Conservation (phyloP, 2,329 filamentous ascomycete genomes). For the Exophiala sp. region DNA sequence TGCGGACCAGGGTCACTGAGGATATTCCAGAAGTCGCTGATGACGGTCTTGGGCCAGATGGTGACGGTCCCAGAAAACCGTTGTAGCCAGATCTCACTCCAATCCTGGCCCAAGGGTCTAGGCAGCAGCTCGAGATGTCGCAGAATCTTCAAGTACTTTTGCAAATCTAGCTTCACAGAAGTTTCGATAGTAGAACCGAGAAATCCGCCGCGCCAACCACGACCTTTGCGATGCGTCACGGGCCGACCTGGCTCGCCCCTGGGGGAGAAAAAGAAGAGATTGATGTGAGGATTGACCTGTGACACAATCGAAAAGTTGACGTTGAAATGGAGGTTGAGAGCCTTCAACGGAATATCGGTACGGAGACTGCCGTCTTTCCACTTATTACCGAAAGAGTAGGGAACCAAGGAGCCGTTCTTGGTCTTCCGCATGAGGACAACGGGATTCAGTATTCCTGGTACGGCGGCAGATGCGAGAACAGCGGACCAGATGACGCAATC, state of each 20-base stretch:
- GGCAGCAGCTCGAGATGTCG: slow-evolving; percentile 88
- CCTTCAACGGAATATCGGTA: slow-evolving; percentile 91
- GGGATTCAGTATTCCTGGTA: slow-evolving; percentile 91
- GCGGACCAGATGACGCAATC: slow-evolving; percentile 99
- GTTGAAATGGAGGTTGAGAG: slow-evolving; percentile 93
- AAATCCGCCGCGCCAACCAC: slow-evolving; percentile 94
- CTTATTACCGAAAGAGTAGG: slow-evolving; percentile 96
- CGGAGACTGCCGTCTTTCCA: slow-evolving; percentile 96
- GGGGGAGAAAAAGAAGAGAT: slow-evolving; percentile 97
- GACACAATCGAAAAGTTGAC: slow-evolving; percentile 92
- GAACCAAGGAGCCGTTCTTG: slow-evolving; percentile 66
- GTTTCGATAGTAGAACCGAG: slow-evolving; percentile 87
- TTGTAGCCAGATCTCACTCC: slow-evolving; percentile 94
- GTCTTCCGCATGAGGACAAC: slow-evolving; percentile 89
- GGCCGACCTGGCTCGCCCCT: slow-evolving; percentile 85
- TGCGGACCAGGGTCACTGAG: slow-evolving; percentile 72
- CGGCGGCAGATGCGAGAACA: slow-evolving; percentile 86
- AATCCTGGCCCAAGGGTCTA: slow-evolving; percentile 85
- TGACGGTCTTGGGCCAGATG: slow-evolving; percentile 80
- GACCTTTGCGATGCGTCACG: slow-evolving; percentile 86
- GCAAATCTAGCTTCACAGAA: slow-evolving; percentile 91
- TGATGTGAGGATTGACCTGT: slow-evolving; percentile 92
- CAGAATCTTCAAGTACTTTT: slow-evolving; percentile 94
- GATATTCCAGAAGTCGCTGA: slow-evolving; percentile 78
- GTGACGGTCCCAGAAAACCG: slow-evolving; percentile 92